Conservation (phyloP, 768 basidiomycete genomes). For the Astraeus odoratus region DNA sequence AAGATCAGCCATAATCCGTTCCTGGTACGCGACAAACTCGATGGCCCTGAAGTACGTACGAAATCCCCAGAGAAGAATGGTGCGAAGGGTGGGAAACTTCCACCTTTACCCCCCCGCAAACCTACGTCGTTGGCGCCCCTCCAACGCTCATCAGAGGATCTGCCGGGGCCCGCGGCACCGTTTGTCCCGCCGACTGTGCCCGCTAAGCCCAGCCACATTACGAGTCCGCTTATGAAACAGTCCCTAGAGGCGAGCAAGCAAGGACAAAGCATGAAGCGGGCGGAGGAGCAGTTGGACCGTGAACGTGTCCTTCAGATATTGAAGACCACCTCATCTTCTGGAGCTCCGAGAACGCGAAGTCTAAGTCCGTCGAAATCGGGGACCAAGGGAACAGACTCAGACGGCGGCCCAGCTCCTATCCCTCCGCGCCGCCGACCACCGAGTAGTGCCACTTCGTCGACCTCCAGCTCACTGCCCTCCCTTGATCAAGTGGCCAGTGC, state of each 20-base stretch:
- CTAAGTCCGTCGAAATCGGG: constrained; percentile 22
- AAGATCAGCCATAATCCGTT: constrained; percentile 28
- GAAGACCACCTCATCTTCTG: constrained; percentile 50
- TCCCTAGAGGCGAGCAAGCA: constrained; percentile 67
- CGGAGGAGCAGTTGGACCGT: constrained; percentile 60
- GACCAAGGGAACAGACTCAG: constrained; percentile 5
- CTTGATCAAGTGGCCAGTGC: constrained; percentile 39
- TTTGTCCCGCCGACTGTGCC: constrained; percentile 17
- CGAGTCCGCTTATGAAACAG: constrained; percentile 64
- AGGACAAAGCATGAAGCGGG: constrained; percentile 62
- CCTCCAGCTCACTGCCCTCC: constrained; percentile 29
- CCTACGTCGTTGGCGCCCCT: constrained; percentile 16
- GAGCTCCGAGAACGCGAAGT: constrained; percentile 25
- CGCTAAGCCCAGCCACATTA: constrained; percentile 36
- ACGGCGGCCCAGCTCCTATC: constrained; percentile 16
- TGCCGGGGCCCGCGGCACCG: constrained; percentile 1
- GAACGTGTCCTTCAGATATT: constrained; percentile 67
- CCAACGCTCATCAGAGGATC: constrained; percentile 17
- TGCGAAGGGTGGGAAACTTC: constrained; percentile 16
- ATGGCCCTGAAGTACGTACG: not conserved
- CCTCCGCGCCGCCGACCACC: constrained; percentile 32
- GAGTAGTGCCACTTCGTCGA: constrained; percentile 27
- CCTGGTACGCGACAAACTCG: constrained; percentile 18
- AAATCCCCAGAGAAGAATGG: constrained; percentile 10
- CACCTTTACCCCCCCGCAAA: constrained; percentile 32